Percentiles rank a stretch among this genome's conserved stretches.
Evolutionary conservation across 164 flowering plant genomes (phyloP).

Genomic region (Warburgia ugandensis): DNA sequence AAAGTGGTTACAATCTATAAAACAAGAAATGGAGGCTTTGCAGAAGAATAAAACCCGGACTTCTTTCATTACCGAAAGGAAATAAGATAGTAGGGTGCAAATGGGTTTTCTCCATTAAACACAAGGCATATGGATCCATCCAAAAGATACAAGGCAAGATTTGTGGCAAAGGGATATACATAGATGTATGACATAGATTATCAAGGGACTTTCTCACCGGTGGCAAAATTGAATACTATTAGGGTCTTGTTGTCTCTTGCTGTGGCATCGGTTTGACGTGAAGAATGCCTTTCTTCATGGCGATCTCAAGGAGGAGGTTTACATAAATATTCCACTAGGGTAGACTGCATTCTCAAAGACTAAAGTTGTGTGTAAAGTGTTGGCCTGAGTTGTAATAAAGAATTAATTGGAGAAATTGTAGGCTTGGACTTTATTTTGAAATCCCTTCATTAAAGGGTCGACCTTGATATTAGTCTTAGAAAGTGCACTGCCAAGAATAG

Average conservation of each 20-base stretch:
- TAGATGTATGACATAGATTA: not conserved
- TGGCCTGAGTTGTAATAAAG: no score
- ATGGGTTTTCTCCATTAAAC: no score
- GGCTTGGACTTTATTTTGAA: no score
- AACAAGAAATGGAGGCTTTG: not conserved
- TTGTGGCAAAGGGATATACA: no score
- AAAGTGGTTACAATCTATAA: not conserved
- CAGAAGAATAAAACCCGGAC: not conserved
- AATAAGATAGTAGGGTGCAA: not conserved
- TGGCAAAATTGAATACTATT: not conserved
- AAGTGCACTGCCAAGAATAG: no score
- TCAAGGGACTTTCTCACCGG: conserved; percentile 2
- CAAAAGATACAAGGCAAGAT: no score
- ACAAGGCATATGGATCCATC: no score
- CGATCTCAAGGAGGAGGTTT: conserved; percentile 4
- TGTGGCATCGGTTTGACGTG: not conserved
- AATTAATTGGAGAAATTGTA: no score
- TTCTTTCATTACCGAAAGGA: not conserved
- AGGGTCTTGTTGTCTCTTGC: not conserved
- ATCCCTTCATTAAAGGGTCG: no score
- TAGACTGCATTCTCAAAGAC: not conserved
- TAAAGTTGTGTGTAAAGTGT: conserved; percentile 3
- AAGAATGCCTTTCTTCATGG: conserved; percentile 2
- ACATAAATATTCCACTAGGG: conserved; percentile 1
- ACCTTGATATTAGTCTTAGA: no score